Evolutionary conservation across 192 early-diverging fungal species (phyloP), one percentile per base, ranked within the genome.

Genomic region (Powellomyces hirtus): DNA sequence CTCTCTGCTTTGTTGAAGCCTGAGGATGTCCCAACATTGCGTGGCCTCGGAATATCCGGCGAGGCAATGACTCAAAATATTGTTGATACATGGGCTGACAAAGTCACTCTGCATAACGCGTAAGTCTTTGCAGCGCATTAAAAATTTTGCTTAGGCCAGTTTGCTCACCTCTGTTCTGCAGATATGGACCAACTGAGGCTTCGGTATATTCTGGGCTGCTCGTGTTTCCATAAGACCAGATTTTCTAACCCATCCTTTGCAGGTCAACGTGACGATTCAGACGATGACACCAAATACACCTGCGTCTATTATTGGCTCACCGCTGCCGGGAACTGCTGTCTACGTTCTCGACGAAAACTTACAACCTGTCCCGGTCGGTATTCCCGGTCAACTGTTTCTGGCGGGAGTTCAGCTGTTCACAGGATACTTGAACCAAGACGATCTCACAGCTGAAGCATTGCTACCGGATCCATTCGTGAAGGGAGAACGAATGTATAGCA

Each of bases 381-480:
- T 38, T 8, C 22, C 44, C 2, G 79, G 79, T 4, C 80, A 81
- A 35, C 53, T 81, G 0, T 77, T 22, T 38, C 49, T 81, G 3
- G 77, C 6, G 71, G 79, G 18, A 27, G 34, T 51, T 8, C 60
- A 74, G 14, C 72, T 83, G 27, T 8, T 37, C 56, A 5, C 75
- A 74, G 81, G 80, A 13, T 83, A 83, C 59, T 5, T 83, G 1
- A 75, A 74, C 31, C 58, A 68, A 5, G 67, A 58, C n/a, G 78
- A 77, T 16, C 53, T 77, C 36, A 83, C 73, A 11, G 51, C 51
- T n/a, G n/a, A n/a, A n/a, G n/a, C n/a, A n/a, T n/a, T n/a, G n/a
- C n/a, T n/a, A n/a, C n/a, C n/a, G n/a, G n/a, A n/a, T n/a, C n/a
- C n/a, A n/a, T n/a, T n/a, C n/a, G n/a, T n/a, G n/a, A n/a, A n/a